A percentile compares a stretch with the other conserved stretches of the same genome.
Evolutionary conservation across 768 basidiomycete genomes (phyloP).

Genomic region (Russula griseocarnosa): DNA sequence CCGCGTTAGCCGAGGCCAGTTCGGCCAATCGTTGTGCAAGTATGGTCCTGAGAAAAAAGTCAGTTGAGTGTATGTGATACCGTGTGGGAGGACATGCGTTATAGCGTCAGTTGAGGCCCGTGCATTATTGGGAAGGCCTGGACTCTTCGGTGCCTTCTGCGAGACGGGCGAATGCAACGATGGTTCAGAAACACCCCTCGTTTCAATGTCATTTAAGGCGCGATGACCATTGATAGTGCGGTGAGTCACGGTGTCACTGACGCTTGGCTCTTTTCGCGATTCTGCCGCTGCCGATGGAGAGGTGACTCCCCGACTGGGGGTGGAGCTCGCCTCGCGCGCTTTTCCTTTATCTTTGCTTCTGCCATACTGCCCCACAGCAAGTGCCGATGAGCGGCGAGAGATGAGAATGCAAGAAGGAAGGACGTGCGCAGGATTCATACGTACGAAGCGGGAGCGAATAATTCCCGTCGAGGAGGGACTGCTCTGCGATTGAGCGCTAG

Average conservation of each 20-base stretch:
- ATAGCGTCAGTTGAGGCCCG: conserved; percentile 26
- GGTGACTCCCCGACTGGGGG: conserved; percentile 23
- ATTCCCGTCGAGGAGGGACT: conserved; percentile 29
- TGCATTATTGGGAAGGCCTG: not conserved
- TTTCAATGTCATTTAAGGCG: not conserved
- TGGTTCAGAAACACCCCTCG: conserved; percentile 27
- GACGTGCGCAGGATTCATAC: conserved; percentile 24
- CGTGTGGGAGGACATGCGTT: conserved; percentile 26
- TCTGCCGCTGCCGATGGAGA: conserved; percentile 7
- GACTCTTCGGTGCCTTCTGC: conserved; percentile 1
- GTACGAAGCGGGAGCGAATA: conserved; percentile 41
- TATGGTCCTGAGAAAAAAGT: conserved; percentile 49
- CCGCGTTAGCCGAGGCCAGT: conserved; percentile 71
- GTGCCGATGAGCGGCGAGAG: conserved; percentile 16
- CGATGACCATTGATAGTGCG: conserved; percentile 5
- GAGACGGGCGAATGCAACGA: conserved; percentile 18
- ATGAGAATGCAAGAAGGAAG: conserved; percentile 13
- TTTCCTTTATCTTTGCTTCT: conserved; percentile 35
- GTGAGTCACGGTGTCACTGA: conserved; percentile 20
- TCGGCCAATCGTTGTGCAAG: conserved; percentile 80
- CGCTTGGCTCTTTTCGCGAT: conserved; percentile 21
- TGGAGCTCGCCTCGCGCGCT: conserved; percentile 31
- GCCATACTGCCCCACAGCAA: conserved; percentile 32
- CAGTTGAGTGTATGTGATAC: conserved; percentile 19
- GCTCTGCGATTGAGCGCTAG: conserved; percentile 10